Evolutionary conservation across 2,329 filamentous ascomycete genomes (phyloP).

Genomic region (Sphaerulina populicola): DNA sequence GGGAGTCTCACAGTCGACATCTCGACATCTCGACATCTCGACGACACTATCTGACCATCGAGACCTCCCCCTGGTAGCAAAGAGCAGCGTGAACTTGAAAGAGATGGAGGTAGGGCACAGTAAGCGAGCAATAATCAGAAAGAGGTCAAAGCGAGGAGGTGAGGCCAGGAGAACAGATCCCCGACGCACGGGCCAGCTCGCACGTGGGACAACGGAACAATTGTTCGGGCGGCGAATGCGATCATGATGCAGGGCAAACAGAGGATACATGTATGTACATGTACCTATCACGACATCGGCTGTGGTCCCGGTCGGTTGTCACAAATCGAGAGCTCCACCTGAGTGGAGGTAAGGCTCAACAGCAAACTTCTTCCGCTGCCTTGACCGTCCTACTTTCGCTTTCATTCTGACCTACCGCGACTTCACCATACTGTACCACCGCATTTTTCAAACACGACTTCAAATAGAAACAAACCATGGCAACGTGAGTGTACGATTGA

Average conservation of each 20-base stretch:
- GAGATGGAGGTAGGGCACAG: neutral
- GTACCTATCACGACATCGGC: neutral
- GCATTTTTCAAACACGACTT: neutral
- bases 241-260: neutral
- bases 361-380: neutral
- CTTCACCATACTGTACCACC: neutral
- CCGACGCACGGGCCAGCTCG: neutral
- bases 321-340: neutral
- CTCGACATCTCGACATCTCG: neutral
- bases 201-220: neutral
- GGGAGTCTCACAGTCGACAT: neutral
- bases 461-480: slow-evolving; percentile 9
- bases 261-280: too few relatives aligned
- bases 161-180: neutral
- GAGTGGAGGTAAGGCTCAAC: too few relatives aligned
- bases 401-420: neutral
- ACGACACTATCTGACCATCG: too few relatives aligned
- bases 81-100: neutral
- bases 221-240: too few relatives aligned
- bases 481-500: slow-evolving; percentile 18
- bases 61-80: too few relatives aligned
- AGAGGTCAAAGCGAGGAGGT: neutral
- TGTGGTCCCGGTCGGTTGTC: neutral
- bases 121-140: neutral
- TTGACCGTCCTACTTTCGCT: neutral